Base-by-base conservation (phyloP, 108 stramenopile species). In the Conticribra guillardii region DNA sequence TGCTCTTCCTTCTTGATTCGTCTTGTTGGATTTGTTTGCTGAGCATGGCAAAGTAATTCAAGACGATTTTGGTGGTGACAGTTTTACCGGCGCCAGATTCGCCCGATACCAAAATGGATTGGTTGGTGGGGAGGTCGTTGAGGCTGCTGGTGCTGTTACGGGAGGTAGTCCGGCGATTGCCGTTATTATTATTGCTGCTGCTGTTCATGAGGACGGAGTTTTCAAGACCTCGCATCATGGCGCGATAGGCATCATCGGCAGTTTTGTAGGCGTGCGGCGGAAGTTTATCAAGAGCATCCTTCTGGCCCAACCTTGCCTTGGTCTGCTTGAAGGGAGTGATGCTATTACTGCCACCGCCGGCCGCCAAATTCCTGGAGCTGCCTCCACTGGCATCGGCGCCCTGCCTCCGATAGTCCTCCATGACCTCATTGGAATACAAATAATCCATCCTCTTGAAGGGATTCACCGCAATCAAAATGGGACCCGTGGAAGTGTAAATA, bases 71-170 rank as follows among this genome's bases (percentile, higher is more conserved):
- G 69, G 95, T 96, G 9, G 97, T 97, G 67, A 97, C 98, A 7
- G 97, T 99, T 84, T 98, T 99, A 18, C 97, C 98, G 15, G 98
- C 98, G 8, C 98, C 98, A 57, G 83, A 85, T 77, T 98, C 98
- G 11, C 37, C 37, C 5, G 37, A 41, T 41, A 41, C 37, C 37
- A 41, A 41, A 41, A 41, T 41, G 11, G 37, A 41, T 11, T 41
- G 37, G 11, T 41, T n/a, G 30, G 26, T 9, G 34, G 14, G 9
- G 4, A 21, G 16, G 50, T 21, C 50, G 17, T 44, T 24, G 11
- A 60, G 3, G 18, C 3, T 19, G 23, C 24, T 15, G 5, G 50
- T 11, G 3, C 31, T 32, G 46, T 16, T 49, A 28, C 18, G n/a
- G n/a, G n/a, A n/a, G n/a, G n/a, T n/a, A n/a, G n/a, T n/a, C 28